These are phyloP conservation scores for Sphaerulina vaccinii DNA, from an alignment of 2,329 filamentous ascomycete genomes.

Conservation along the genomic window DNA sequence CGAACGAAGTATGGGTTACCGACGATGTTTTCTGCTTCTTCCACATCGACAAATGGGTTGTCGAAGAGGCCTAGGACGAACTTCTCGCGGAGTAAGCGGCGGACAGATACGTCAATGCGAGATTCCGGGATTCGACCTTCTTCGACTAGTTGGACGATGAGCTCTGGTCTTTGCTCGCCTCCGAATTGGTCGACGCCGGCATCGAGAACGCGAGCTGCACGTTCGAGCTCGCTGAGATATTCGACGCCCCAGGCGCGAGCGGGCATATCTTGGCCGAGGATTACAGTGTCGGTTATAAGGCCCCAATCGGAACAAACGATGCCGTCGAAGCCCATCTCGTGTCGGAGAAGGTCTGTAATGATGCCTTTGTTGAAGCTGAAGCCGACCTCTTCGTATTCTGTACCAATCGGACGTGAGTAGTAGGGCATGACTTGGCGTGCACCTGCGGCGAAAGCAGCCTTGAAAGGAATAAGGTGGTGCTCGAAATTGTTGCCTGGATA, in stretches of 20 bases:
- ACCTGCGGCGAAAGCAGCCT: slow-evolving; percentile 51
- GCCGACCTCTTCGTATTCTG: slow-evolving; percentile 48
- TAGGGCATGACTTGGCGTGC: slow-evolving; percentile 55
- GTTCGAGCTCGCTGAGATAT: slow-evolving; percentile 44
- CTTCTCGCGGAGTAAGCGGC: slow-evolving; percentile 51
- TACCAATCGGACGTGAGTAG: slow-evolving; percentile 51
- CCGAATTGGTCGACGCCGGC: slow-evolving; percentile 56
- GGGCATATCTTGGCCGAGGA: slow-evolving; percentile 48
- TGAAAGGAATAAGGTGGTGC: slow-evolving; percentile 53
- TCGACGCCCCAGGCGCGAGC: slow-evolving; percentile 55
- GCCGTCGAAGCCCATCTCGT: slow-evolving; percentile 52
- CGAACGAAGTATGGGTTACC: slow-evolving; percentile 47
- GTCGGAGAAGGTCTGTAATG: slow-evolving; percentile 50
- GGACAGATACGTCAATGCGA: slow-evolving; percentile 49
- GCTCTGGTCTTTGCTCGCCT: slow-evolving; percentile 50
- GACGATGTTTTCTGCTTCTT: slow-evolving; percentile 43
- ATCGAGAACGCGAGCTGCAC: slow-evolving; percentile 47
- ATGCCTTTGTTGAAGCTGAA: slow-evolving; percentile 55
- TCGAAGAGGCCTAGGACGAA: slow-evolving; percentile 55
- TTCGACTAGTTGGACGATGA: slow-evolving; percentile 50
- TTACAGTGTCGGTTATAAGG: slow-evolving; percentile 48
- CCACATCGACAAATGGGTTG: slow-evolving; percentile 51
- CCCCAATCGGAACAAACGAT: slow-evolving; percentile 57
- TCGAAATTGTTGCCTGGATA: slow-evolving; percentile 54
- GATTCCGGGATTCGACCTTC: slow-evolving; percentile 44